A percentile compares a stretch with the other conserved stretches of the same genome.
phyloP scores from a whole-genome alignment of 768 basidiomycete genomes.

The Hypsizygus marmoreus region DNA sequence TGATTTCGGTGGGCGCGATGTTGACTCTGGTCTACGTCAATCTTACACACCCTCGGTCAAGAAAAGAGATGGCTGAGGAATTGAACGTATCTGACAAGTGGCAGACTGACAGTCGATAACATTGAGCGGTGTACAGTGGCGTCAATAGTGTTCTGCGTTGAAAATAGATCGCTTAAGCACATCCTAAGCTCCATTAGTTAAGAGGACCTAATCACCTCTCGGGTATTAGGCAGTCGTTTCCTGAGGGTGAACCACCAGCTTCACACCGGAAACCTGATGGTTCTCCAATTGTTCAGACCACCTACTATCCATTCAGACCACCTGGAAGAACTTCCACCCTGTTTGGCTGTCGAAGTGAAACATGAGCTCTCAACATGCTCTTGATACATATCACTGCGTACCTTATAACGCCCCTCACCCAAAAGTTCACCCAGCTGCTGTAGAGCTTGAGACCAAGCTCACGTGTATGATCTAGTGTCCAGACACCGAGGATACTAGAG shows the following conservation, averaged over 20 bases:
- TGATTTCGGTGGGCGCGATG: too few relatives aligned
- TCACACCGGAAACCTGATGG: slow-evolving; percentile 43
- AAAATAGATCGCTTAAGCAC: too few relatives aligned
- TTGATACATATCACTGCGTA: slow-evolving; percentile 4
- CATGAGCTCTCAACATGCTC: not conserved
- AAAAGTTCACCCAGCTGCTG: slow-evolving; percentile 15
- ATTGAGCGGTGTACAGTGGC: too few relatives aligned
- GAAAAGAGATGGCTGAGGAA: too few relatives aligned
- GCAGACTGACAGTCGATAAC: too few relatives aligned
- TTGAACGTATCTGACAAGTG: too few relatives aligned
- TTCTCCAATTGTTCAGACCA: slow-evolving; percentile 40
- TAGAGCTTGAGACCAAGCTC: slow-evolving; percentile 16
- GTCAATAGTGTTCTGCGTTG: too few relatives aligned
- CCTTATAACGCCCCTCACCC: slow-evolving; percentile 21
- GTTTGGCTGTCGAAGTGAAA: slow-evolving; percentile 36
- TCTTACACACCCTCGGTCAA: too few relatives aligned
- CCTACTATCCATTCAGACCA: slow-evolving; percentile 44
- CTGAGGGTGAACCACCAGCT: slow-evolving; percentile 47
- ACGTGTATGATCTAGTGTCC: slow-evolving; percentile 8
- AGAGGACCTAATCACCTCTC: too few relatives aligned
- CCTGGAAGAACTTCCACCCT: slow-evolving; percentile 37
- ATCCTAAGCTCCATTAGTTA: too few relatives aligned
- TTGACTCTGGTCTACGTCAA: too few relatives aligned
- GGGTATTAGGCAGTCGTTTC: too few relatives aligned
- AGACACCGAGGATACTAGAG: slow-evolving; percentile 3